Percentiles rank a stretch among this genome's conserved stretches.
phyloP scores from a whole-genome alignment of 768 basidiomycete genomes.

The Russula abietina region DNA sequence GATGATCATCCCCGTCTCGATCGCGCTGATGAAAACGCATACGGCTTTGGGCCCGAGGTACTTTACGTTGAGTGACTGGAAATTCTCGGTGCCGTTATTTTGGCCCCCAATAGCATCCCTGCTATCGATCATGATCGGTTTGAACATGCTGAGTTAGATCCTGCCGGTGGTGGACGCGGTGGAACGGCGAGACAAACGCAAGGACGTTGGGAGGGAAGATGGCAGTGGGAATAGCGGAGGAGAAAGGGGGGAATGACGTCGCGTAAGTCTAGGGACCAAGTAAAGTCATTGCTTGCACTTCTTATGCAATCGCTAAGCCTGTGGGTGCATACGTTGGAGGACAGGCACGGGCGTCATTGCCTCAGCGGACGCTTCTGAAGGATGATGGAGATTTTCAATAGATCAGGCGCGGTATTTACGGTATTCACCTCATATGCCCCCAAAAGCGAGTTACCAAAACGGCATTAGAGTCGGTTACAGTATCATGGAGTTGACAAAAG shows the following conservation, averaged over 20 bases:
- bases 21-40: constrained; percentile 24
- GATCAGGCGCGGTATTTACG: no score
- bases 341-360: no score
- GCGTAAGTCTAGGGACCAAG: neutral
- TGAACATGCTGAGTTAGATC: neutral
- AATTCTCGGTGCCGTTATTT: neutral
- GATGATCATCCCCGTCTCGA: constrained; percentile 28
- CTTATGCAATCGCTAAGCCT: neutral
- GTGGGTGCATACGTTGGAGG: no score
- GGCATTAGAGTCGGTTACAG: no score
- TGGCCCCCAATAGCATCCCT: neutral
- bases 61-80: neutral
- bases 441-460: no score
- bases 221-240: no score
- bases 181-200: neutral
- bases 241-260: neutral
- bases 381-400: no score
- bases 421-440: no score
- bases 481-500: no score
- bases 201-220: constrained; percentile 21
- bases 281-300: no score
- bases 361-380: no score
- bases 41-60: constrained; percentile 28
- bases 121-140: neutral
- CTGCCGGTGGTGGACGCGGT: neutral